phyloP scores from a whole-genome alignment of 495 filamentous ascomycete species.

The Talaromyces ruber region DNA sequence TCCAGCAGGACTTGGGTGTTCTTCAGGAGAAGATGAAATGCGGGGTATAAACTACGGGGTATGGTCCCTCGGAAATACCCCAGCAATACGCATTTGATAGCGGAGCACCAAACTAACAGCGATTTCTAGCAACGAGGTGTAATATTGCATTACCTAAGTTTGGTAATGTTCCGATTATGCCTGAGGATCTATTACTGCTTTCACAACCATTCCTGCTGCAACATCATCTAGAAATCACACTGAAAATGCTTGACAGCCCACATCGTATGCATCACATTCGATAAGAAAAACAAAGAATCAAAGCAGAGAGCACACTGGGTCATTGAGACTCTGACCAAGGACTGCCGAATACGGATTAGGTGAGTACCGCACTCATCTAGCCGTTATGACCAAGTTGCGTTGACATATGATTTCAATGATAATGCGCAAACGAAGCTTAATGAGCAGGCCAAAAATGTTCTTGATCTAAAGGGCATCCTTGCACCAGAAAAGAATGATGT shows the following conservation, averaged over 20 bases:
- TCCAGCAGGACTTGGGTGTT: background rate
- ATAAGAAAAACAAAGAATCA: constrained; percentile 30
- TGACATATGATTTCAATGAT: constrained; percentile 48
- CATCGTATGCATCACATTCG: constrained; percentile 49
- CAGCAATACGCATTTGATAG: background rate
- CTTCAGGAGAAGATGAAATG: background rate
- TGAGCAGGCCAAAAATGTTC: constrained; percentile 45
- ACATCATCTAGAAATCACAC: background rate
- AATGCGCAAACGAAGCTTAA: constrained; percentile 42
- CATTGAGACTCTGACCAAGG: constrained; percentile 35
- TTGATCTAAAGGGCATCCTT: constrained; percentile 53
- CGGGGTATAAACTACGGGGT: background rate
- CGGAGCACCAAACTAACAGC: background rate
- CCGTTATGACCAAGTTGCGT: constrained; percentile 48
- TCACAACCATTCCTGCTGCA: background rate
- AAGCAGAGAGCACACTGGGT: constrained; percentile 29
- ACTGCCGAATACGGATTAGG: constrained; percentile 43
- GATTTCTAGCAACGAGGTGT: background rate
- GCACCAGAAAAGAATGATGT: constrained; percentile 48
- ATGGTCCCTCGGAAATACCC: background rate
- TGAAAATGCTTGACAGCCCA: constrained; percentile 20
- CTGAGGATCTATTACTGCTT: background rate
- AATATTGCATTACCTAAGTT: background rate
- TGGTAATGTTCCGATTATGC: background rate
- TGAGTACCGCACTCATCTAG: constrained; percentile 50